Percentiles rank a stretch among this genome's conserved stretches.
phyloP scores from a whole-genome alignment of 176 grass and related monocot genomes.

The maize (Zea mays) region DNA sequence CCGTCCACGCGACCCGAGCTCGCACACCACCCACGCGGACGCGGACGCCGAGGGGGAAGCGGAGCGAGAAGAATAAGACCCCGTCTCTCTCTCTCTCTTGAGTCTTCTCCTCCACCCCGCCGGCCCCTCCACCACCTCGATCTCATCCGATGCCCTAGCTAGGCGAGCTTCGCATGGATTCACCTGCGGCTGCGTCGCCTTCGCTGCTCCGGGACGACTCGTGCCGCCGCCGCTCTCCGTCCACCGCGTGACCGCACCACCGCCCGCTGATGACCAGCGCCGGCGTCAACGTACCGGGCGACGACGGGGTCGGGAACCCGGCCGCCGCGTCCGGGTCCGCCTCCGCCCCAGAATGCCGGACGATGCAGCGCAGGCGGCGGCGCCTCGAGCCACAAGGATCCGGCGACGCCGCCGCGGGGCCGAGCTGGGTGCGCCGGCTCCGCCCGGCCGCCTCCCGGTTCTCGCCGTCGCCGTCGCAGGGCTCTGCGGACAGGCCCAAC shows the following conservation, averaged over 20 bases:
- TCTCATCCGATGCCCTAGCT: not conserved
- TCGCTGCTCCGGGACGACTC: no score
- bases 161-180: not conserved
- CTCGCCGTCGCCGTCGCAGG: not conserved
- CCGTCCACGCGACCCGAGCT: constrained; percentile 19
- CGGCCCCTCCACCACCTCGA: not conserved
- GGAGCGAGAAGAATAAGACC: not conserved
- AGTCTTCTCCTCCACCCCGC: not conserved
- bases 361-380: constrained; percentile 17
- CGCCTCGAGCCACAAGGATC: constrained; percentile 3
- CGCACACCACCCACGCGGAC: not conserved
- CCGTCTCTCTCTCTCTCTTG: no score
- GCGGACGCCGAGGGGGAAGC: no score
- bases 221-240: no score
- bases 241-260: no score
- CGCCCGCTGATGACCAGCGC: constrained; percentile 36
- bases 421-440: not conserved
- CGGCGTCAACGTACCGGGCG: constrained; percentile 25
- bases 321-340: not conserved
- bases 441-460: not conserved
- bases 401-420: not conserved
- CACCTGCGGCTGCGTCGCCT: no score
- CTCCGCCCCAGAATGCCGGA: constrained; percentile 41
- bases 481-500: not conserved
- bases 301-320: constrained; percentile 1